A percentile compares a stretch with the other conserved stretches of the same genome.
These are phyloP conservation scores for Actinomortierella ambigua DNA, from an alignment of 371 early-diverging fungal genomes.

Conservation along the genomic window DNA sequence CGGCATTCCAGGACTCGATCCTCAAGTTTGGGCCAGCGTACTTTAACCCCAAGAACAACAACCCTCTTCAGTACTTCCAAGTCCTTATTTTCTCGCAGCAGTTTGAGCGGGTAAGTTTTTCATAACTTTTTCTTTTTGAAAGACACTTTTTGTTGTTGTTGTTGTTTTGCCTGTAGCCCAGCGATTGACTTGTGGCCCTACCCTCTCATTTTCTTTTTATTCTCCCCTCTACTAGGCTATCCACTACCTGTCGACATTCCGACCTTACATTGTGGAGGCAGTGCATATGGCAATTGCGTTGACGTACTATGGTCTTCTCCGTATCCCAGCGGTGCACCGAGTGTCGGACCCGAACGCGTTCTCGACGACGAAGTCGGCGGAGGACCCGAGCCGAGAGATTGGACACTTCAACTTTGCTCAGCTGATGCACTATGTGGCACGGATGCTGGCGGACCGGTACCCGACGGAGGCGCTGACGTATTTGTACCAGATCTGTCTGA, in stretches of 20 bases:
- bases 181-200: too few relatives aligned
- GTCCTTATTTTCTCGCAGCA: conserved; percentile 83
- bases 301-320: conserved; percentile 77
- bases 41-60: conserved; percentile 72
- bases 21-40: conserved; percentile 68
- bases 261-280: conserved; percentile 74
- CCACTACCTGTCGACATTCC: conserved; percentile 65
- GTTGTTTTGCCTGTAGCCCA: too few relatives aligned
- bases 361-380: conserved; percentile 20
- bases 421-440: conserved; percentile 61
- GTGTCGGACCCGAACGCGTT: conserved; percentile 44
- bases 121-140: too few relatives aligned
- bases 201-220: too few relatives aligned
- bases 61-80: conserved; percentile 80
- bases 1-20: conserved; percentile 67
- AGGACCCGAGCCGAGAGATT: conserved; percentile 36
- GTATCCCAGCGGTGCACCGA: conserved; percentile 61
- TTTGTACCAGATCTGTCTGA: conserved; percentile 65
- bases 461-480: conserved; percentile 71
- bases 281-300: conserved; percentile 90
- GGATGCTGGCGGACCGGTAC: conserved; percentile 52
- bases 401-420: conserved; percentile 65
- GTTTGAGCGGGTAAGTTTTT: conserved; percentile 79
- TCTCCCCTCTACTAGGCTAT: conserved; percentile 77
- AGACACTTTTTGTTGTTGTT: too few relatives aligned